Percentiles rank a stretch among this genome's conserved stretches.
Conservation (phyloP, 768 basidiomycete genomes). For the Leccinum longicurvipes region DNA sequence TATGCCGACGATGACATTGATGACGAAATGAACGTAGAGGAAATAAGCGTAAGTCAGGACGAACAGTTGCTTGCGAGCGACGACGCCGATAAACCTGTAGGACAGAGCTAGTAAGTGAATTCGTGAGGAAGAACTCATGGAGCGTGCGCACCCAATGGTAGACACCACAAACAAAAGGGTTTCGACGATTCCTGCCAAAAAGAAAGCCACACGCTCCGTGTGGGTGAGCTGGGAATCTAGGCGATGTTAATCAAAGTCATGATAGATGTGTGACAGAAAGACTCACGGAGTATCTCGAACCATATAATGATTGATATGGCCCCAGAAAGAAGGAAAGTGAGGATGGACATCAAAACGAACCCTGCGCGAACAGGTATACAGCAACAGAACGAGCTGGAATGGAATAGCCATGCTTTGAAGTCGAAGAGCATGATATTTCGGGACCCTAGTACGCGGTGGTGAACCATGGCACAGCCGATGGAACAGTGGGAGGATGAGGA, state of each 20-base stretch:
- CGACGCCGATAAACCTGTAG: constrained; percentile 56
- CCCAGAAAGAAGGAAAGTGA: constrained; percentile 54
- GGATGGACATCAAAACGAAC: constrained; percentile 50
- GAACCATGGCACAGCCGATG: neutral
- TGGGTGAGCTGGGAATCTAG: constrained; percentile 32
- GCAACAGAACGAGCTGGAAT: constrained; percentile 55
- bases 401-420: constrained; percentile 44
- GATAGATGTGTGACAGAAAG: neutral
- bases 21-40: constrained; percentile 53
- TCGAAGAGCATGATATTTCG: constrained; percentile 38
- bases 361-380: constrained; percentile 63
- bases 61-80: constrained; percentile 60
- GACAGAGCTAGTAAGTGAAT: neutral
- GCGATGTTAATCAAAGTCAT: neutral
- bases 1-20: constrained; percentile 50
- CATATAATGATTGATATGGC: constrained; percentile 52
- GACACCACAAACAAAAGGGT: constrained; percentile 52
- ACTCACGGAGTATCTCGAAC: constrained; percentile 61
- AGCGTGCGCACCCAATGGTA: constrained; percentile 45
- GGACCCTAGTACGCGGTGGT: neutral
- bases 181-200: constrained; percentile 52
- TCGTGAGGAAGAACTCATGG: neutral
- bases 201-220: constrained; percentile 40
- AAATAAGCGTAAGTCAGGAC: constrained; percentile 54
- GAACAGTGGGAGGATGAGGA: neutral